Conservation (phyloP, 2,329 filamentous ascomycete genomes). For the Ophiosphaerella narmari region DNA sequence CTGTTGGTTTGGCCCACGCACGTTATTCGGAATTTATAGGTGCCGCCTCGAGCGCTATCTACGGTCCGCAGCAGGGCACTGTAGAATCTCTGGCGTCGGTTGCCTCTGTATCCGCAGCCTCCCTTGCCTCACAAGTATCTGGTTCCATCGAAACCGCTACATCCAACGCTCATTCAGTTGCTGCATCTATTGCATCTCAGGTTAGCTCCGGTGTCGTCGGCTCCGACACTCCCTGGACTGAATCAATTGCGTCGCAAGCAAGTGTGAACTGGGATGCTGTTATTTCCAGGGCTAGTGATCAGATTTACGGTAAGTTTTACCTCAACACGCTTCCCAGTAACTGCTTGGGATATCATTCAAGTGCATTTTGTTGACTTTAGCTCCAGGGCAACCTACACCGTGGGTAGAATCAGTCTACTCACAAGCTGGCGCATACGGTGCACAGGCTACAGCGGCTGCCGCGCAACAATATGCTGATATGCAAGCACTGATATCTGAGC, state of each 20-base stretch:
- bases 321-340: not conserved
- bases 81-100: conserved; percentile 42
- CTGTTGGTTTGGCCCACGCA: conserved; percentile 76
- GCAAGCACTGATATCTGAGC: conserved; percentile 73
- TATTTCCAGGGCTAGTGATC: conserved; percentile 67
- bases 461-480: conserved; percentile 71
- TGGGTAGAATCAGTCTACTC: conserved; percentile 53
- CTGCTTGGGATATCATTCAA: not conserved
- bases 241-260: conserved; percentile 60
- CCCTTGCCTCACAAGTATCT: conserved; percentile 50
- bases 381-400: conserved; percentile 58
- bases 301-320: conserved; percentile 61
- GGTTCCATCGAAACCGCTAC: conserved; percentile 3
- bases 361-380: not conserved
- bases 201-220: conserved; percentile 54
- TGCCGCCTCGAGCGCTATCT: conserved; percentile 72
- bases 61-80: conserved; percentile 50
- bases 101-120: conserved; percentile 54
- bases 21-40: conserved; percentile 76
- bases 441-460: conserved; percentile 65
- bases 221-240: conserved; percentile 55
- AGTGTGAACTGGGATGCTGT: conserved; percentile 68
- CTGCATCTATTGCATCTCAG: conserved; percentile 50
- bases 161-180: conserved; percentile 45
- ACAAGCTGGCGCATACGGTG: conserved; percentile 62